phyloP scores from a whole-genome alignment of 2,329 filamentous ascomycete genomes.

The Epicoccum sorghinum region DNA sequence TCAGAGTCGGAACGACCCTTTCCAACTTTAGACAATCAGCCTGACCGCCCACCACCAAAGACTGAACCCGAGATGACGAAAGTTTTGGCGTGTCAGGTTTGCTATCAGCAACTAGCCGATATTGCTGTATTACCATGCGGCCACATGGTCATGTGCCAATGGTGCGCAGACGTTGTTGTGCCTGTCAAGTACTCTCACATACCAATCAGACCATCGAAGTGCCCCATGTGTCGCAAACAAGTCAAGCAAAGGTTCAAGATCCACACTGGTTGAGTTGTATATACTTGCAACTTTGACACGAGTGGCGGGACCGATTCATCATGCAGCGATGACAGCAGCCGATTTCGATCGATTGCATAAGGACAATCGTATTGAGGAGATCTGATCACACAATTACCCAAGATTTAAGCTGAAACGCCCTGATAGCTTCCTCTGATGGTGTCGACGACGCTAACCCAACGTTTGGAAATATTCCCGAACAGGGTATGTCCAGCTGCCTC shows the following conservation, averaged over 20 bases:
- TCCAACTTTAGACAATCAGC: conserved; percentile 53
- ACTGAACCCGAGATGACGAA: conserved; percentile 57
- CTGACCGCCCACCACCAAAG: conserved; percentile 55
- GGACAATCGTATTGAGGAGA: too few relatives aligned
- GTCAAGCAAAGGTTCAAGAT: conserved; percentile 54
- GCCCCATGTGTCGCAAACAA: conserved; percentile 55
- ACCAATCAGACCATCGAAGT: conserved; percentile 48
- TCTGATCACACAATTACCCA: too few relatives aligned
- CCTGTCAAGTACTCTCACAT: conserved; percentile 52
- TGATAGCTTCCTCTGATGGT: too few relatives aligned
- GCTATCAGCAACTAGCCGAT: conserved; percentile 59
- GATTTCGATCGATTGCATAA: too few relatives aligned
- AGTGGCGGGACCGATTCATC: background rate
- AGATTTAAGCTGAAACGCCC: background rate
- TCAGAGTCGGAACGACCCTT: conserved; percentile 21
- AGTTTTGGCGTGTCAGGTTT: conserved; percentile 60
- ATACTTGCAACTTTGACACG: background rate
- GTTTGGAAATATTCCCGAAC: too few relatives aligned
- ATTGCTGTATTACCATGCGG: conserved; percentile 61
- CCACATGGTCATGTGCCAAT: conserved; percentile 61
- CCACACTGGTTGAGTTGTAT: conserved; percentile 25
- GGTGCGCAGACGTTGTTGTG: conserved; percentile 60
- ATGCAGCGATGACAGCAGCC: background rate
- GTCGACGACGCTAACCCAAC: too few relatives aligned
- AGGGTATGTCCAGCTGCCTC: too few relatives aligned